Evolutionary conservation across 2,329 filamentous ascomycete genomes (phyloP).

Genomic region (Pseudofabraea citricarpa): DNA sequence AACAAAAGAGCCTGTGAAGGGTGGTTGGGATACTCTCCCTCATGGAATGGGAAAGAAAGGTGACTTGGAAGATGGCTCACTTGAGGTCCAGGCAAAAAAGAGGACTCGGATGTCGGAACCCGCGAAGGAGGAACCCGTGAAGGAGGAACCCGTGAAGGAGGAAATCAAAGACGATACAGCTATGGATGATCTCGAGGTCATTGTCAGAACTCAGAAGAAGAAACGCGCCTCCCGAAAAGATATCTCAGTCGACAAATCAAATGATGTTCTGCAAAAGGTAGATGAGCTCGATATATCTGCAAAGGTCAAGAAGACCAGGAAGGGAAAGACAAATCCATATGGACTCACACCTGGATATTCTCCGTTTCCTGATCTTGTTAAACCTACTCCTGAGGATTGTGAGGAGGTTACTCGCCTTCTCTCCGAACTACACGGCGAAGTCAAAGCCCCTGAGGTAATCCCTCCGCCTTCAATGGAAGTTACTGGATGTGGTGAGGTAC

Average conservation of each 20-base stretch:
- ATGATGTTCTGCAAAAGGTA: slow-evolving; percentile 10
- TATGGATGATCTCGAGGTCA: slow-evolving; percentile 1
- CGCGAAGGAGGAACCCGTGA: background rate
- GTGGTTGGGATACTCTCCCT: slow-evolving; percentile 41
- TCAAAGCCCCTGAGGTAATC: slow-evolving; percentile 59
- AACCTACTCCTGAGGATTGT: slow-evolving; percentile 65
- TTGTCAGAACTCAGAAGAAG: slow-evolving; percentile 1
- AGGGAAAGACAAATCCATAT: slow-evolving; percentile 37
- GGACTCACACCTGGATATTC: slow-evolving; percentile 49
- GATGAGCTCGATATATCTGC: slow-evolving; percentile 5
- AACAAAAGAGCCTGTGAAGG: slow-evolving; percentile 10
- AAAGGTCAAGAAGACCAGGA: slow-evolving; percentile 15
- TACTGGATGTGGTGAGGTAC: slow-evolving; percentile 61
- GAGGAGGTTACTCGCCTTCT: slow-evolving; percentile 64
- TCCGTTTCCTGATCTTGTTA: slow-evolving; percentile 63
- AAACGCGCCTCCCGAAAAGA: slow-evolving; percentile 3
- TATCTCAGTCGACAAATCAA: slow-evolving; percentile 5
- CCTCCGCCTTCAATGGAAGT: slow-evolving; percentile 65
- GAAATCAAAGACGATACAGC: background rate
- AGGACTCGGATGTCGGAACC: too few relatives aligned
- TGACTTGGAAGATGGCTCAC: slow-evolving; percentile 1
- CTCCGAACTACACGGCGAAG: slow-evolving; percentile 58
- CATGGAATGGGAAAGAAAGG: slow-evolving; percentile 46
- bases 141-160: background rate
- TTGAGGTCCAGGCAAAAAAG: too few relatives aligned